These are phyloP conservation scores for Populus hybrid DNA, from an alignment of 441 rosid species.

Conservation along the genomic window DNA sequence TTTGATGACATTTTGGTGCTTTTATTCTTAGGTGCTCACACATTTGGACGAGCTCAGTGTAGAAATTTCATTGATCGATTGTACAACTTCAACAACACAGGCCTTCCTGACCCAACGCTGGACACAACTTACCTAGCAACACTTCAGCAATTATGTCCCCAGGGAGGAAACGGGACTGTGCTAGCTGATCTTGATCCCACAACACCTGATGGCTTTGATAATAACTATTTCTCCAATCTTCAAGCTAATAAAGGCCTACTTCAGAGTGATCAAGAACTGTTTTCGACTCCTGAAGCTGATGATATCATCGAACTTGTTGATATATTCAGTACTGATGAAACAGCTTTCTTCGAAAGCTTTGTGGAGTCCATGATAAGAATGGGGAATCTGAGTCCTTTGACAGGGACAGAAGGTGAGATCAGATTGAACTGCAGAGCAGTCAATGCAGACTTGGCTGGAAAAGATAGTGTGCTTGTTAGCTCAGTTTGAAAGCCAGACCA, in stretches of 20 bases:
- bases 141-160: slow-evolving; percentile 46
- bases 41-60: slow-evolving; percentile 60
- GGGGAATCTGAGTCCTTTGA: slow-evolving; percentile 46
- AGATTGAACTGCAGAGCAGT: slow-evolving; percentile 38
- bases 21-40: slow-evolving; percentile 47
- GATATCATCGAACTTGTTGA: slow-evolving; percentile 41
- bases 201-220: slow-evolving; percentile 32
- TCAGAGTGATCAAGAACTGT: slow-evolving; percentile 38
- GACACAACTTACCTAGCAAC: slow-evolving; percentile 33
- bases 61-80: slow-evolving; percentile 31
- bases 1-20: background rate
- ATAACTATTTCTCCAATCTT: slow-evolving; percentile 52
- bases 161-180: slow-evolving; percentile 34
- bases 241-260: slow-evolving; percentile 40
- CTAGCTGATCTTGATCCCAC: slow-evolving; percentile 38
- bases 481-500: background rate
- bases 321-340: slow-evolving; percentile 23
- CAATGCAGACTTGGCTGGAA: background rate
- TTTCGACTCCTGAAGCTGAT: slow-evolving; percentile 31
- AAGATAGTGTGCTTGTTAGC: slow-evolving; percentile 1
- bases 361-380: slow-evolving; percentile 48
- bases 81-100: slow-evolving; percentile 39
- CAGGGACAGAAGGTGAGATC: slow-evolving; percentile 48
- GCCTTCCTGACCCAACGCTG: slow-evolving; percentile 50
- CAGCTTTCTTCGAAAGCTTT: slow-evolving; percentile 44